Base-by-base conservation (phyloP, 768 basidiomycete species). In the Termitomyces sp. region DNA sequence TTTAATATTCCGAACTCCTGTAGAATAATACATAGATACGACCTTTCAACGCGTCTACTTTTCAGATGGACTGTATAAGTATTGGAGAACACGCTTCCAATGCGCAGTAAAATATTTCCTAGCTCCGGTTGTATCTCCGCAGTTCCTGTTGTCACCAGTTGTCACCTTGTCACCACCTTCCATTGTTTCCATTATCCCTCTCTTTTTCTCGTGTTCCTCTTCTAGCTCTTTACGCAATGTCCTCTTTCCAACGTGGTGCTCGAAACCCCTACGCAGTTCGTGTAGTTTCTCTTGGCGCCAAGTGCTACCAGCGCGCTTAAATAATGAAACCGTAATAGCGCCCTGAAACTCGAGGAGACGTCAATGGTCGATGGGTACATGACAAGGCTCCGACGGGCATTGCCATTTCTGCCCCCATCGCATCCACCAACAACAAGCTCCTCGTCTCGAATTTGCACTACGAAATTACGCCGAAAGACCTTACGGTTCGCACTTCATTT, bases 401-500 rank as follows among this genome's bases (percentile, higher is more conserved):
- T 20, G 60, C 69, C 22, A 63, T 70, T 15, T 60, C 66, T 3
- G 70, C 78, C 32, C 67, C 75, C 16, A 68, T 76, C 4, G 81
- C 79, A 64, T 74, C 82, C 45, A 55, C 66, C 64, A 76, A 75
- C 65, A 74, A 56, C 57, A 86, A 86, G 70, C 84, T 96, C 66
- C 72, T 91, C 65, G 89, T 96, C 66, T 86, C 90, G 68, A 94
- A 93, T 73, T 69, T 97, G 66, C 95, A 97, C 76, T 97, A 96
- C 67, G 94, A 96, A 68, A 84, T 97, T 48, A 90, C 89, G 58
- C 84, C 90, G 69, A 89, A 89, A 79, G 94, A 96, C 77, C 81
- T 96, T 55, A 89, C 81, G 77, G 94, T 96, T 66, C 70, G 92
- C 77, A 20, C 22, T 42, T 60, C 57, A 55, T 53, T 18, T 22